Evolutionary conservation across 352 stramenopile genomes (phyloP).

Genomic region (Phytophthora sp.): DNA sequence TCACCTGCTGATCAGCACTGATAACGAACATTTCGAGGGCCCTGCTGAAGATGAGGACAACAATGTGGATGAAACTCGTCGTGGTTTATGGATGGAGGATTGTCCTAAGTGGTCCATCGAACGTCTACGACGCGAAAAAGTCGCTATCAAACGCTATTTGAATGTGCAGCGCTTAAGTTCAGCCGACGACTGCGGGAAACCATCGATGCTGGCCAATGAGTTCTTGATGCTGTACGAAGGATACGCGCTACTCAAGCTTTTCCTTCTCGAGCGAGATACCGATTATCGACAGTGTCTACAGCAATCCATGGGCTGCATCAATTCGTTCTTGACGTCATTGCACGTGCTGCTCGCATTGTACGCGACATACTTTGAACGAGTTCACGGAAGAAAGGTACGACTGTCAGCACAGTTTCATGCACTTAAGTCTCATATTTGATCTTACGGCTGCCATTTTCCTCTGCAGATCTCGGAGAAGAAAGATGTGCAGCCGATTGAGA

Average conservation of each 20-base stretch:
- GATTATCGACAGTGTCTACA: slow-evolving; percentile 23
- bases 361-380: slow-evolving; percentile 57
- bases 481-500: slow-evolving; percentile 41
- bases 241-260: slow-evolving; percentile 69
- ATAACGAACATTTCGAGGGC: not conserved
- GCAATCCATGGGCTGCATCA: slow-evolving; percentile 14
- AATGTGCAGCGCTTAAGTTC: not conserved
- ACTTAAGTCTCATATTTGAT: slow-evolving; percentile 23
- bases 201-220: not conserved
- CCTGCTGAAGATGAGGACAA: slow-evolving; percentile 15
- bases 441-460: slow-evolving; percentile 4
- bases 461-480: slow-evolving; percentile 40
- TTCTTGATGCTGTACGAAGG: slow-evolving; percentile 35
- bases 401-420: not conserved
- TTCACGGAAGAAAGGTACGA: slow-evolving; percentile 47
- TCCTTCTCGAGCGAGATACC: slow-evolving; percentile 42
- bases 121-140: slow-evolving; percentile 44
- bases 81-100: slow-evolving; percentile 33
- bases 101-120: slow-evolving; percentile 44
- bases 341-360: slow-evolving; percentile 64
- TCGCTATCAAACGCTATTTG: slow-evolving; percentile 41
- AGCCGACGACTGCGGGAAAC: not conserved
- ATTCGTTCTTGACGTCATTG: slow-evolving; percentile 33
- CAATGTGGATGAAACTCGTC: slow-evolving; percentile 3
- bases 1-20: not conserved